These are phyloP conservation scores for Fusarium sp. DNA, from an alignment of 2,329 filamentous ascomycete genomes.

Conservation along the genomic window DNA sequence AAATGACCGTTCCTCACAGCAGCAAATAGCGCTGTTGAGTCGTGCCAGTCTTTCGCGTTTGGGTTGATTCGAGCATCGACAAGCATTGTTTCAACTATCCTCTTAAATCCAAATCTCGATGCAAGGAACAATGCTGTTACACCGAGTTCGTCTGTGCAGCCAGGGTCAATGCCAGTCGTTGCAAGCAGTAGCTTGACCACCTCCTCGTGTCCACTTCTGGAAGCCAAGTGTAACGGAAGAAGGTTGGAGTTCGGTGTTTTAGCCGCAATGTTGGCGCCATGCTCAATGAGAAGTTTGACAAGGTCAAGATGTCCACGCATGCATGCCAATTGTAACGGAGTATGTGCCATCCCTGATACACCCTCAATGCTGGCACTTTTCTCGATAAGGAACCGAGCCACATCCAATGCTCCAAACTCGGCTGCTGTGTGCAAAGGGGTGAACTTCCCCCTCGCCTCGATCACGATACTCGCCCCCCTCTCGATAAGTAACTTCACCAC, in stretches of 20 bases:
- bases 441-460: background rate
- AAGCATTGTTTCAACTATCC: background rate
- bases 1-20: background rate
- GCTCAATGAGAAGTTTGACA: background rate
- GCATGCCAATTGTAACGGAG: background rate
- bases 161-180: background rate
- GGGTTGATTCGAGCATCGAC: background rate
- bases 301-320: background rate
- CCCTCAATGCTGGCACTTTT: too few relatives aligned
- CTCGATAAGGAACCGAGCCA: too few relatives aligned
- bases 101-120: background rate
- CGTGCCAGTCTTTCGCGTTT: background rate
- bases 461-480: background rate
- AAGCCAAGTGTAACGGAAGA: background rate
- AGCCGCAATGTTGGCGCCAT: background rate
- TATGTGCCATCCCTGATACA: background rate
- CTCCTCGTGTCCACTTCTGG: background rate
- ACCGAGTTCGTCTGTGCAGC: background rate
- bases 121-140: background rate
- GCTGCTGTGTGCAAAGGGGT: background rate
- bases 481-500: background rate
- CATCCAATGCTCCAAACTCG: background rate
- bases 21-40: background rate
- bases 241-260: background rate
- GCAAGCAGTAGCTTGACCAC: background rate